These are phyloP conservation scores for Stylonectria norvegica DNA, from an alignment of 2,329 filamentous ascomycete genomes.

Conservation along the genomic window DNA sequence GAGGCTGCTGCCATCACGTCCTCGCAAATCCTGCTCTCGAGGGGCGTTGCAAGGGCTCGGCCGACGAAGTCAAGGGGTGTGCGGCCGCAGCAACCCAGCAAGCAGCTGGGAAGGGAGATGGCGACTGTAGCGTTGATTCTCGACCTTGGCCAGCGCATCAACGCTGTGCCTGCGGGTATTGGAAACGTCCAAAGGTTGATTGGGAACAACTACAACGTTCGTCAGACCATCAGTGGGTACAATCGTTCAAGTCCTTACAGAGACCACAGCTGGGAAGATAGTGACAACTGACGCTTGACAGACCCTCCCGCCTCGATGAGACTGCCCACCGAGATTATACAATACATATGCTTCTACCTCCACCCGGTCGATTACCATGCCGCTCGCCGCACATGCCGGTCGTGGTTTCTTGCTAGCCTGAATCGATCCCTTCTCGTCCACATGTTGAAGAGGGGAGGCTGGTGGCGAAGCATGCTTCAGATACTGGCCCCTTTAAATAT, in stretches of 20 bases:
- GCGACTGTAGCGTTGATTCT: constrained; percentile 14
- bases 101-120: constrained; percentile 10
- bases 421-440: constrained; percentile 44
- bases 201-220: constrained; percentile 10
- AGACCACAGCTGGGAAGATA: too few species aligned
- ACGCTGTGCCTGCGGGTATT: constrained; percentile 10
- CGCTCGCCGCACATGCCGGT: constrained; percentile 56
- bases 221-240: too few species aligned
- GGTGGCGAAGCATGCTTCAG: constrained; percentile 40
- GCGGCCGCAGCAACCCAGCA: constrained; percentile 6
- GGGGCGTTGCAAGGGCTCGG: constrained; percentile 22
- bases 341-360: constrained; percentile 34
- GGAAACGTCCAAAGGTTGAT: constrained; percentile 11
- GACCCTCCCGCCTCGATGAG: constrained; percentile 23
- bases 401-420: constrained; percentile 59
- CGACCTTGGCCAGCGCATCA: constrained; percentile 11
- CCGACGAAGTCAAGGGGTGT: constrained; percentile 10
- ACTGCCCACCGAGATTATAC: constrained; percentile 36
- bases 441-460: constrained; percentile 56
- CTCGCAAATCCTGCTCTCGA: constrained; percentile 28
- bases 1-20: constrained; percentile 22
- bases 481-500: constrained; percentile 23
- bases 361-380: constrained; percentile 50
- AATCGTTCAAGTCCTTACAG: too few species aligned
- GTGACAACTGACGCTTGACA: constrained; percentile 7